phyloP scores from a whole-genome alignment of 371 early-diverging fungal genomes.

The Syncephalastrum racemosum region DNA sequence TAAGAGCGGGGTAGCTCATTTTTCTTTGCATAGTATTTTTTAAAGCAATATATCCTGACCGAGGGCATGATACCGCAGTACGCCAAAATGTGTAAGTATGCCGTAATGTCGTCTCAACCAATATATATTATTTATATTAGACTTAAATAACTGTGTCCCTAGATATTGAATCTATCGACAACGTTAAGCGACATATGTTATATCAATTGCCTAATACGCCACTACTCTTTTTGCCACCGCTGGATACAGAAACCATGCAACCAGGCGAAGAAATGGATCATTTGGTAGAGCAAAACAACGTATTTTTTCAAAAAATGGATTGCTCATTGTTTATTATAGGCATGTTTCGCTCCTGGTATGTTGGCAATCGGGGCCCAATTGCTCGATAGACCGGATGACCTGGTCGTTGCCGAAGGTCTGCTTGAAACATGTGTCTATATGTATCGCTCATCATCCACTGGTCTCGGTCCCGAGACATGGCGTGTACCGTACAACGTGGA shows the following conservation, averaged over 20 bases:
- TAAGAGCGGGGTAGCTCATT: conserved; percentile 1
- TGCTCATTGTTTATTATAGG: conserved; percentile 6
- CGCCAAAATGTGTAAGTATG: conserved; percentile 53
- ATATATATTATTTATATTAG: conserved; percentile 10
- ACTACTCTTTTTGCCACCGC: conserved; percentile 42
- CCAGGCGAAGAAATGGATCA: conserved; percentile 49
- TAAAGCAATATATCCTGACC: conserved; percentile 63
- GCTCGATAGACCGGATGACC: conserved; percentile 41
- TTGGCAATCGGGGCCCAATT: conserved; percentile 58
- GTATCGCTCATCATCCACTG: conserved; percentile 49
- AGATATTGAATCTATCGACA: conserved; percentile 45
- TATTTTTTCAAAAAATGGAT: conserved; percentile 9
- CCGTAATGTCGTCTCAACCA: too few species aligned
- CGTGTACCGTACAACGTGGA: conserved; percentile 14
- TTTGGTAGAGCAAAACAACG: conserved; percentile 33
- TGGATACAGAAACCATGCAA: conserved; percentile 21
- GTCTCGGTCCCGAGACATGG: conserved; percentile 58
- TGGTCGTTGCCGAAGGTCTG: conserved; percentile 44
- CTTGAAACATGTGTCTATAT: conserved; percentile 58
- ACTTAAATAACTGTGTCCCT: neutral
- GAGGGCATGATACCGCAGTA: conserved; percentile 50
- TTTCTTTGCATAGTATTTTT: conserved; percentile 56
- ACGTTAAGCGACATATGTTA: conserved; percentile 50
- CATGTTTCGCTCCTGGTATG: conserved; percentile 75
- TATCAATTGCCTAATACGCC: conserved; percentile 34